Evolutionary conservation across 225 moss, liverwort and hornwort species (phyloP).

Genomic region (Lunularia cruciata): DNA sequence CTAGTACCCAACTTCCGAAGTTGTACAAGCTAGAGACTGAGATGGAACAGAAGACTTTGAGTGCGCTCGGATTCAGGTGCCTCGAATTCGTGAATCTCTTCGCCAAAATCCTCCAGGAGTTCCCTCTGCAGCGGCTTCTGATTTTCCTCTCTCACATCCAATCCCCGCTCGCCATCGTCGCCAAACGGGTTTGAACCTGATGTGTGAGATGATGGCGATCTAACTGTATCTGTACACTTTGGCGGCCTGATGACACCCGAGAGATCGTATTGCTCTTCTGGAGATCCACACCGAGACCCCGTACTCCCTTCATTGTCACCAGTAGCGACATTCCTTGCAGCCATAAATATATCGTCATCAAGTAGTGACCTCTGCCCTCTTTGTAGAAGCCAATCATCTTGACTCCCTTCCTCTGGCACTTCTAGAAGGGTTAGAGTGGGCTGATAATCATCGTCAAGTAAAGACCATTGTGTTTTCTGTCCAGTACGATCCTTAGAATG

Average conservation of each 20-base stretch:
- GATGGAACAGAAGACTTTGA: conserved; percentile 37
- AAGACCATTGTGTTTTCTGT: conserved; percentile 27
- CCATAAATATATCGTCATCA: conserved; percentile 22
- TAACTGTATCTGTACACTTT: neutral
- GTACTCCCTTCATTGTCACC: neutral
- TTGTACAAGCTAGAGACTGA: conserved; percentile 21
- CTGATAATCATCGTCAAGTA: conserved; percentile 27
- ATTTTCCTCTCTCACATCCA: conserved; percentile 25
- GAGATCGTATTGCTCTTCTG: conserved; percentile 7
- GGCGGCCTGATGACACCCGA: conserved; percentile 6
- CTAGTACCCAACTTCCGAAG: neutral
- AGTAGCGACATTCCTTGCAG: neutral
- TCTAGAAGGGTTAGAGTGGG: neutral
- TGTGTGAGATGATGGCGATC: conserved; percentile 27
- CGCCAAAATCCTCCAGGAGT: conserved; percentile 25
- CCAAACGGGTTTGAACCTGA: conserved; percentile 32
- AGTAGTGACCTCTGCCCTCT: conserved; percentile 17
- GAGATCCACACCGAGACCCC: neutral
- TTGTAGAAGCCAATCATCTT: neutral
- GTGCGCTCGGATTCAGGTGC: conserved; percentile 22
- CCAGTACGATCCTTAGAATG: conserved; percentile 23
- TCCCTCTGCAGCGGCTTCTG: conserved; percentile 1
- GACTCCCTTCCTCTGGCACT: conserved; percentile 6
- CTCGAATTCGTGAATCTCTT: conserved; percentile 19
- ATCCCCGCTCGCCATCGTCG: conserved; percentile 16